Evolutionary conservation across 768 basidiomycete genomes (phyloP).

Genomic region (Termitomyces sp.): DNA sequence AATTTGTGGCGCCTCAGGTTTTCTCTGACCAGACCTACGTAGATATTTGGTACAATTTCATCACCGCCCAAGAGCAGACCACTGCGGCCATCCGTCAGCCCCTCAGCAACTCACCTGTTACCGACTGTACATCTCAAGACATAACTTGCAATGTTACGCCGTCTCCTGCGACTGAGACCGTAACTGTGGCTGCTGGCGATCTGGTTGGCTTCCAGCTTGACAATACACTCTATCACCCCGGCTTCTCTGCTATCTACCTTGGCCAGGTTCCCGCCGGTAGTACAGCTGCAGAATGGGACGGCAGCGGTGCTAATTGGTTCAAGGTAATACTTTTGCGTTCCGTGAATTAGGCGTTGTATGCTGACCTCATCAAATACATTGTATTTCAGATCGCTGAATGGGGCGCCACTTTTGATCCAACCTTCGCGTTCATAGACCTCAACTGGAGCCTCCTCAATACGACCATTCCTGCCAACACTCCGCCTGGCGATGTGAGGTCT

Average conservation of each 20-base stretch:
- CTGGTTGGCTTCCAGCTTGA: slow-evolving; percentile 25
- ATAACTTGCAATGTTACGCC: slow-evolving; percentile 21
- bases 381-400: slow-evolving; percentile 20
- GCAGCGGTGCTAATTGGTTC: slow-evolving; percentile 38
- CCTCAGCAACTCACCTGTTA: slow-evolving; percentile 14
- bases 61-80: slow-evolving; percentile 9
- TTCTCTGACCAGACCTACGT: neutral
- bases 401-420: slow-evolving; percentile 20
- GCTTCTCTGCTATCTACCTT: slow-evolving; percentile 30
- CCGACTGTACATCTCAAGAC: slow-evolving; percentile 15
- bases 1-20: neutral
- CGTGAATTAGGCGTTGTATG: neutral
- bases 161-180: slow-evolving; percentile 18
- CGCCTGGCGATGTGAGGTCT: slow-evolving; percentile 23
- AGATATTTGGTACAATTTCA: slow-evolving; percentile 16
- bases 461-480: slow-evolving; percentile 29
- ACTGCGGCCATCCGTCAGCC: slow-evolving; percentile 14
- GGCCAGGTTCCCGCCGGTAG: slow-evolving; percentile 29
- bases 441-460: slow-evolving; percentile 20
- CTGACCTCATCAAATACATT: neutral
- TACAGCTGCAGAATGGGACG: slow-evolving; percentile 30
- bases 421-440: slow-evolving; percentile 19
- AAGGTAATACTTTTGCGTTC: slow-evolving; percentile 26
- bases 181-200: slow-evolving; percentile 22
- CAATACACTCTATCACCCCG: slow-evolving; percentile 25